Conservation (phyloP, 1,284 basidiomycete genomes). For the Schizophyllum amplum region DNA sequence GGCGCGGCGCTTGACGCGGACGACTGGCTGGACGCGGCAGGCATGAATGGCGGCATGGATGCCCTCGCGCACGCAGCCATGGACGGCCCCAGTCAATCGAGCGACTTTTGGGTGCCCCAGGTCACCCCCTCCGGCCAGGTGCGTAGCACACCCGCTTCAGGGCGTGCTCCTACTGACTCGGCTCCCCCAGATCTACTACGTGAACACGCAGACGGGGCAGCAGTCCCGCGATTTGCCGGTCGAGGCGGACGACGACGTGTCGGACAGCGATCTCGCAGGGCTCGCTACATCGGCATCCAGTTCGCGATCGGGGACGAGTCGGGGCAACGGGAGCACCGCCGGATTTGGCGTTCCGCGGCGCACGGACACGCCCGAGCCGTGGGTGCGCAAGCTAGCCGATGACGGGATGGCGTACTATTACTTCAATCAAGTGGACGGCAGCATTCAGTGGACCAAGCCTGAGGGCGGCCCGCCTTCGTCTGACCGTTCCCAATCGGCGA, state of each 20-base stretch:
- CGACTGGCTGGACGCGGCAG: constrained; percentile 35
- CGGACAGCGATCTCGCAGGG: constrained; percentile 52
- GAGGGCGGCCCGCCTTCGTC: constrained; percentile 18
- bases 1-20: constrained; percentile 33
- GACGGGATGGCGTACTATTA: constrained; percentile 83
- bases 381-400: constrained; percentile 73
- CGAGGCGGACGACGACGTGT: constrained; percentile 53
- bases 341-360: constrained; percentile 57
- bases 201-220: constrained; percentile 87
- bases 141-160: constrained; percentile 19
- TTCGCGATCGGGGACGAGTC: constrained; percentile 45
- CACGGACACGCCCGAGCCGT: constrained; percentile 64
- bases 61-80: constrained; percentile 19
- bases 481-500: not conserved
- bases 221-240: constrained; percentile 80
- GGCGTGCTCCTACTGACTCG: constrained; percentile 8
- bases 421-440: constrained; percentile 64
- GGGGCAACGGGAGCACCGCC: constrained; percentile 30
- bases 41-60: constrained; percentile 17
- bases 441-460: constrained; percentile 61
- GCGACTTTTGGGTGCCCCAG: constrained; percentile 76
- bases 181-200: constrained; percentile 74
- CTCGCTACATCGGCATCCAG: constrained; percentile 42
- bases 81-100: constrained; percentile 35
- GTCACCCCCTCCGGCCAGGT: constrained; percentile 70